A percentile compares a stretch with the other conserved stretches of the same genome.
Conservation (phyloP, 495 filamentous ascomycete genomes). For the Aspergillus homomorphus region DNA sequence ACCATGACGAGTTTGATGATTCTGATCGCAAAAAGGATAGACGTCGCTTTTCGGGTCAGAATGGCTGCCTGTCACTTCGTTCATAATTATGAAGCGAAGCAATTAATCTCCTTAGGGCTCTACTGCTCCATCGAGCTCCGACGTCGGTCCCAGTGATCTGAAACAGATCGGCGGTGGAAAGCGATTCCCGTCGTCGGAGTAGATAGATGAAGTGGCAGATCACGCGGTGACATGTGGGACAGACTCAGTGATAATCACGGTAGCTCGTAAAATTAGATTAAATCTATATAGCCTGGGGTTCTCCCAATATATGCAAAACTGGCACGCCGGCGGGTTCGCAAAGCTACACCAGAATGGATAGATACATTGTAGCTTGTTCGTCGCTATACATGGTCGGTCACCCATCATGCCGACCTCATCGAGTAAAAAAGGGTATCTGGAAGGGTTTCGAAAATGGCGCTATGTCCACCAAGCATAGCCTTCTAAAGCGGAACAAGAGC, state of each 20-base stretch:
- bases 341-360: background rate
- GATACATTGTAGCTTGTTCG: background rate
- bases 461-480: background rate
- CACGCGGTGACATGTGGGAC: background rate
- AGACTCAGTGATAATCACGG: background rate
- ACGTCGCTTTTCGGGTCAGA: too few relatives aligned
- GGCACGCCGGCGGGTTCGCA: background rate
- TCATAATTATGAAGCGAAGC: background rate
- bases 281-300: background rate
- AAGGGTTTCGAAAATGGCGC: background rate
- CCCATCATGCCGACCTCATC: background rate
- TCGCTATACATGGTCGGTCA: background rate
- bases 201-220: too few relatives aligned
- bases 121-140: background rate
- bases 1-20: too few relatives aligned
- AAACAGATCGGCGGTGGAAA: background rate
- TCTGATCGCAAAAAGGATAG: too few relatives aligned
- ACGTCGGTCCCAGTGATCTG: background rate
- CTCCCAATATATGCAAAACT: background rate
- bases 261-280: constrained; percentile 3
- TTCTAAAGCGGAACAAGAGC: background rate
- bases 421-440: background rate
- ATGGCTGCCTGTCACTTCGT: background rate
- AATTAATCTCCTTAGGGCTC: background rate
- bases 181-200: too few relatives aligned